Percentiles rank a stretch among this genome's conserved stretches.
These are phyloP conservation scores for Leptosphaerulina australis DNA, from an alignment of 2,329 filamentous ascomycete species.

Conservation along the genomic window DNA sequence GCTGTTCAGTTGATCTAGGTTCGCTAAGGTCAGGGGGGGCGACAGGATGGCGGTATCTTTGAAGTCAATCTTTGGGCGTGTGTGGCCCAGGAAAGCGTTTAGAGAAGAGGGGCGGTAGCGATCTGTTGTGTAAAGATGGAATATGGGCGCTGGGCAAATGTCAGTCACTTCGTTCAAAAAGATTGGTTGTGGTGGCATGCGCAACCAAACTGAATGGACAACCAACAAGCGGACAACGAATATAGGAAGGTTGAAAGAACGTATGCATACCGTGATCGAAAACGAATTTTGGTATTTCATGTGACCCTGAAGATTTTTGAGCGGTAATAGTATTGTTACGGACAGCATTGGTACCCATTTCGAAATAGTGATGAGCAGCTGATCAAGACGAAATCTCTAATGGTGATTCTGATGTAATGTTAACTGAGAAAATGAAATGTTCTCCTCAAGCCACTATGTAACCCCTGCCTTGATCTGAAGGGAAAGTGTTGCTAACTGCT, in stretches of 20 bases:
- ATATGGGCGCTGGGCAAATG: constrained; percentile 44
- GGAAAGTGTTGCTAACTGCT: background rate
- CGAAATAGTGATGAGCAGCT: background rate
- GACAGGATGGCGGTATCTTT: constrained; percentile 12
- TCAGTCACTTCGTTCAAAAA: background rate
- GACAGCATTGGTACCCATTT: background rate
- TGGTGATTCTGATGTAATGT: no score
- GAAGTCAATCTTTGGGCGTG: constrained; percentile 42
- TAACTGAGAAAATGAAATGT: no score
- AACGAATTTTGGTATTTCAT: background rate
- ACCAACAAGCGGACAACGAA: background rate
- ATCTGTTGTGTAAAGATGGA: constrained; percentile 49
- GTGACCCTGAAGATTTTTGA: no score
- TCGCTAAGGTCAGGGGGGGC: constrained; percentile 44
- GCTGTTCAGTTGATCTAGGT: constrained; percentile 43
- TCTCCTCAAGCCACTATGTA: background rate
- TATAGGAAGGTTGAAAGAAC: background rate
- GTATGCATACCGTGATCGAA: background rate
- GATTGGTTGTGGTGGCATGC: no score
- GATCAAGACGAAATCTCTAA: no score
- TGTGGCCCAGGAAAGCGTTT: constrained; percentile 45
- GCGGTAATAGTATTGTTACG: no score
- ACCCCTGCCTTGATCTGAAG: background rate
- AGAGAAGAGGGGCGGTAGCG: constrained; percentile 50
- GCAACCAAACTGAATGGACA: no score